Conservation (phyloP, 768 basidiomycete species). For the Rhodotorula paludigena region DNA sequence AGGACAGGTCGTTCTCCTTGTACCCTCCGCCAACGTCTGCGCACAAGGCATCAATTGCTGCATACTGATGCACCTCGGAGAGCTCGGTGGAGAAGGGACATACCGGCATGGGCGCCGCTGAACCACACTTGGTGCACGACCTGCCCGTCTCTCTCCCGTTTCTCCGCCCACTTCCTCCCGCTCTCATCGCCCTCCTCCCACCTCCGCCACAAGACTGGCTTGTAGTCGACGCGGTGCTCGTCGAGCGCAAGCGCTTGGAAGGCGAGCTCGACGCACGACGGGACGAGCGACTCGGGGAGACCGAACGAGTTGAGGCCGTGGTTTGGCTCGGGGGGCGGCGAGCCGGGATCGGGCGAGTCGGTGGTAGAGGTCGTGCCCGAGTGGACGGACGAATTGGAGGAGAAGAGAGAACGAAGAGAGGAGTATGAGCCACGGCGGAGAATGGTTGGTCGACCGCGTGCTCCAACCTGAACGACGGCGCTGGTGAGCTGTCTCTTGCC, state of each 20-base stretch:
- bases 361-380: too few species aligned
- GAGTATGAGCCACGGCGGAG: background rate
- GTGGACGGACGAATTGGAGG: too few species aligned
- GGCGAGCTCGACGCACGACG: conserved; percentile 4
- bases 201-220: conserved; percentile 13
- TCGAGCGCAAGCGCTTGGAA: conserved; percentile 24
- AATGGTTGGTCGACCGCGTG: conserved; percentile 18
- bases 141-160: background rate
- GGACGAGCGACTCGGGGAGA: conserved; percentile 12
- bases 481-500: background rate
- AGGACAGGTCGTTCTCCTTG: conserved; percentile 9
- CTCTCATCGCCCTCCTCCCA: background rate
- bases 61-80: too few species aligned
- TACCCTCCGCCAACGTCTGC: conserved; percentile 29
- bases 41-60: too few species aligned
- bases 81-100: background rate
- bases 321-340: background rate
- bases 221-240: conserved; percentile 15
- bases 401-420: too few species aligned
- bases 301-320: conserved; percentile 17
- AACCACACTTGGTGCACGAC: conserved; percentile 18
- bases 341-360: background rate
- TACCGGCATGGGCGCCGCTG: conserved; percentile 7
- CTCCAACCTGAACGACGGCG: background rate
- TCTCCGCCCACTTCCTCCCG: background rate